A percentile compares a stretch with the other conserved stretches of the same genome.
These are phyloP conservation scores for Leucocoprinus birnbaumii DNA, from an alignment of 768 basidiomycete genomes.

Conservation along the genomic window DNA sequence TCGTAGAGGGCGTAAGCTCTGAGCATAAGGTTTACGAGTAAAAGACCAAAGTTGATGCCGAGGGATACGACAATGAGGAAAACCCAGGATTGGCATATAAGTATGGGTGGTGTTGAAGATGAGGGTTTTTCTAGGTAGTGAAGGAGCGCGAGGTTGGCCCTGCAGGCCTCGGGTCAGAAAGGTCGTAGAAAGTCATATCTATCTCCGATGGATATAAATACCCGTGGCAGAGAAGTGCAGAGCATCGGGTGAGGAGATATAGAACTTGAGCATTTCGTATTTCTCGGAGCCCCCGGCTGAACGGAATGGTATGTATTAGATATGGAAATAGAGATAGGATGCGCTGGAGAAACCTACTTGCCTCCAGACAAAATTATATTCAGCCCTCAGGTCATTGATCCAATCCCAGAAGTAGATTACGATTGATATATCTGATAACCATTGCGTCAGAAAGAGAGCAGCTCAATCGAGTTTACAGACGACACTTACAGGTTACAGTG, in stretches of 20 bases:
- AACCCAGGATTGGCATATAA: no score
- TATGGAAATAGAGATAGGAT: no score
- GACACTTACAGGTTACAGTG: no score
- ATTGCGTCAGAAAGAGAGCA: no score
- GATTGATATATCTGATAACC: not conserved
- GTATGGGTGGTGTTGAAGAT: no score
- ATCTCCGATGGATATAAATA: not conserved
- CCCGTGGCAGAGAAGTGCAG: not conserved
- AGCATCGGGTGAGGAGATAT: not conserved
- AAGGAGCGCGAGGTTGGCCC: no score
- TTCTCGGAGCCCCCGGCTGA: not conserved
- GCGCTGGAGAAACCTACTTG: not conserved
- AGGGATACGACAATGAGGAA: no score
- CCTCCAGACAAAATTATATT: not conserved
- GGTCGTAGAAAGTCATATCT: no score
- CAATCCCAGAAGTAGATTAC: not conserved
- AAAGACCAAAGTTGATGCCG: not conserved
- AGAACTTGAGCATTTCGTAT: not conserved
- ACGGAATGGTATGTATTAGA: no score
- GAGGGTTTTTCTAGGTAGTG: no score
- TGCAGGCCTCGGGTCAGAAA: no score
- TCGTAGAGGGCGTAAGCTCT: constrained; percentile 2
- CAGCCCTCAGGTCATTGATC: not conserved
- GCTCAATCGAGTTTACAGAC: no score
- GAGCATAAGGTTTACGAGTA: constrained; percentile 2